Conservation (phyloP, 148 eudicot species). For the Talinum fruticosum region DNA sequence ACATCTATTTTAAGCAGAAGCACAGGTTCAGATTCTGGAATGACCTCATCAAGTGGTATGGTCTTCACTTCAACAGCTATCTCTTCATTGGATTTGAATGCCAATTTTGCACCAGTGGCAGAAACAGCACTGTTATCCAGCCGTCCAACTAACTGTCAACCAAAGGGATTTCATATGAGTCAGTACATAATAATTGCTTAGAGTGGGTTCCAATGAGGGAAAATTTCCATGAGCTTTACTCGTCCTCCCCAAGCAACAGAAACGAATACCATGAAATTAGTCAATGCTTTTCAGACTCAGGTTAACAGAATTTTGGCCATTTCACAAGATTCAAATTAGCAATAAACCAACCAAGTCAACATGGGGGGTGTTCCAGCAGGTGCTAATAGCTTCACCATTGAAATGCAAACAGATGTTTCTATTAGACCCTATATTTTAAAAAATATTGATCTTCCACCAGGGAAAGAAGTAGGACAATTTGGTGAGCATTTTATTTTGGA, state of each 20-base stretch:
- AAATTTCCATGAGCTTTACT: neutral
- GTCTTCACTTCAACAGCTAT: constrained; percentile 68
- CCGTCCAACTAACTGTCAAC: constrained; percentile 75
- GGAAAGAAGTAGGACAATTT: no score
- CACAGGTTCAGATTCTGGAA: constrained; percentile 55
- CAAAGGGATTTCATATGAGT: constrained; percentile 13
- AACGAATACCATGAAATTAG: neutral
- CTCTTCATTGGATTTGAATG: constrained; percentile 91
- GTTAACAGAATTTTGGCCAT: neutral
- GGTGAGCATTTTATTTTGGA: no score
- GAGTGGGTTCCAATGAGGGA: neutral
- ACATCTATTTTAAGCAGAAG: constrained; percentile 72
- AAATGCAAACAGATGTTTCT: no score
- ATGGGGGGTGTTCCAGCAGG: no score
- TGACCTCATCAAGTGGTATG: constrained; percentile 71
- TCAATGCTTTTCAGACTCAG: neutral
- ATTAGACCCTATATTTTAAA: no score
- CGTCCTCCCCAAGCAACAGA: neutral
- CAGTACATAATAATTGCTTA: neutral
- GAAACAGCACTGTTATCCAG: constrained; percentile 96
- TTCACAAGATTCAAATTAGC: neutral
- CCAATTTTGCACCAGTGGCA: constrained; percentile 86
- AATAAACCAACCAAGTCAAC: no score
- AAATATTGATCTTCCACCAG: no score
- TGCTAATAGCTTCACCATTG: no score